Evolutionary conservation across 192 early-diverging fungal genomes (phyloP), one percentile per base, ranked within the genome.

Genomic region (Coemansia sp.): DNA sequence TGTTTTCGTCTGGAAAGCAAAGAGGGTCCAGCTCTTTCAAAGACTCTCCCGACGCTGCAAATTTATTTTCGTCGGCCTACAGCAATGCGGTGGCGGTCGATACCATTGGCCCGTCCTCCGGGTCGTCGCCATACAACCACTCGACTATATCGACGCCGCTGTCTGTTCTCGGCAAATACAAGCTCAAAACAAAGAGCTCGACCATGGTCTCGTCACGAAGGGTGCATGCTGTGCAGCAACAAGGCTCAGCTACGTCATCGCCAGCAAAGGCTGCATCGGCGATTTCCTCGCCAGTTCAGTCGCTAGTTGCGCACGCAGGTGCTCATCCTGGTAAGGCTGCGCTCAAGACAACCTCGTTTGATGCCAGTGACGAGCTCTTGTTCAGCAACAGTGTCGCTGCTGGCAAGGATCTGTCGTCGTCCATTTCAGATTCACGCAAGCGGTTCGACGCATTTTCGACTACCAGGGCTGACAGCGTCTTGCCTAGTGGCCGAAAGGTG

Each of bases 161-260:
- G 52, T 69, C 80, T 3, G 80, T 82, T 18, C 69, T 82, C 15
- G 80, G 80, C 30, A 65, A 69, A 27, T 82, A 82, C 75, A 82
- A 82, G 67, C 71, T 82, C 38, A 82, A 82, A 45, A 71, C 71
- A 18, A 77, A 72, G 37, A 68, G 64, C 62, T 73, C 78, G 4
- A 73, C 78, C 0, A 66, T 75, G 64, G 73, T 61, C 11, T 67
- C 73, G 10, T 66, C 78, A 39, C 78, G 78, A 20, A 65, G 78
- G 13, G 69, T 63, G 4, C 44, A 74, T 11, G 67, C 67, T 30
- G 27, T 67, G 44, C 68, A 74, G 68, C 62, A 65, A 20, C 65
- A 68, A 24, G 35, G 62, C 11, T 15, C 27, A 22, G 24, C 50
- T 27, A 29, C 50, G 22, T 52, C 61, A 18, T 56, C 62, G 22